Evolutionary conservation across 768 basidiomycete species (phyloP).

Genomic region (Tricholoma saponaceum): DNA sequence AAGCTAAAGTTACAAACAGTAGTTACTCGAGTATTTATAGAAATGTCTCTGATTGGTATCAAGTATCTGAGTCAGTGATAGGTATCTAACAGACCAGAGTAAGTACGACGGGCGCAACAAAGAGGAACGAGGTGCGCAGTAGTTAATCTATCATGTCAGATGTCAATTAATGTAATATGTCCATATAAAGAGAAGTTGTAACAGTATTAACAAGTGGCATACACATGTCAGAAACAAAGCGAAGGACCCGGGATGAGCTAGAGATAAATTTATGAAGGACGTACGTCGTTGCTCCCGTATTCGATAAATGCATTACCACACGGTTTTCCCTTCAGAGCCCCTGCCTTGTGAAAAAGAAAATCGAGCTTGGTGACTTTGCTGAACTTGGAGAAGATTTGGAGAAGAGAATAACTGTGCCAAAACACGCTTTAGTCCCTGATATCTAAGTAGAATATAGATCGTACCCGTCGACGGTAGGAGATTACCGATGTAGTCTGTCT

Average conservation of each 20-base stretch:
- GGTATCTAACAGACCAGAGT: too few species aligned
- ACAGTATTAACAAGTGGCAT: slow-evolving; percentile 6
- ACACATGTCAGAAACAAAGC: slow-evolving; percentile 12
- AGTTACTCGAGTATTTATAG: too few species aligned
- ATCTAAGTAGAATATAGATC: not conserved
- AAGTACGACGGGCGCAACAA: too few species aligned
- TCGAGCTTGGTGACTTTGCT: slow-evolving; percentile 93
- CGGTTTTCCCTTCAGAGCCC: slow-evolving; percentile 85
- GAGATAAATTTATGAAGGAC: slow-evolving; percentile 28
- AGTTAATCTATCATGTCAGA: too few species aligned
- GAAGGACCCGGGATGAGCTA: slow-evolving; percentile 48
- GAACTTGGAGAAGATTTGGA: slow-evolving; percentile 88
- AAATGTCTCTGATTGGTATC: too few species aligned
- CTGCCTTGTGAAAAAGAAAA: slow-evolving; percentile 93
- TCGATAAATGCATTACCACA: slow-evolving; percentile 95
- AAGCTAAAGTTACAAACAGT: too few species aligned
- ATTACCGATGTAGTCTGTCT: too few species aligned
- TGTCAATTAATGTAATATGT: too few species aligned
- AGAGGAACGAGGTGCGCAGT: too few species aligned
- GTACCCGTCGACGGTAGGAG: too few species aligned
- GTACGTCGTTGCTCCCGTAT: slow-evolving; percentile 74
- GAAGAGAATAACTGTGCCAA: slow-evolving; percentile 69
- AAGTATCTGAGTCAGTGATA: too few species aligned
- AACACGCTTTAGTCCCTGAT: not conserved
- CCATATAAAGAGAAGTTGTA: too few species aligned